A percentile compares a stretch with the other conserved stretches of the same genome.
Conservation (phyloP, 2,329 filamentous ascomycete species). For the Cordyceps militaris region DNA sequence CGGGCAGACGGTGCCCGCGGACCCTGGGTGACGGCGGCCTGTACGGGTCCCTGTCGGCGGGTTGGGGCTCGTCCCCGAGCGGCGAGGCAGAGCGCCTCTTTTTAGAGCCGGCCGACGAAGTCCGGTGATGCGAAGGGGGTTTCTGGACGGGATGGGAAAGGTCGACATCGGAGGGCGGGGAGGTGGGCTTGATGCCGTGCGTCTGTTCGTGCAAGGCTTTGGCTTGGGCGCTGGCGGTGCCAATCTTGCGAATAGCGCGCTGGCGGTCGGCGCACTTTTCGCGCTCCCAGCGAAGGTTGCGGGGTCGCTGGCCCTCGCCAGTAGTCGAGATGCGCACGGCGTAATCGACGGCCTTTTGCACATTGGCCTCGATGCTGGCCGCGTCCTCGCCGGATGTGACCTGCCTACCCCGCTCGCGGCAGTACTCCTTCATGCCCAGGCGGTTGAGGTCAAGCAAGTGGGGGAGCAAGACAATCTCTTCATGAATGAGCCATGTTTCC, state of each 20-base stretch:
- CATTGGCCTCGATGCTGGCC: conserved; percentile 4
- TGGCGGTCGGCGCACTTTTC: conserved; percentile 12
- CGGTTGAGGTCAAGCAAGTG: conserved; percentile 11
- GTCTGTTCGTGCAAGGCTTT: conserved; percentile 8
- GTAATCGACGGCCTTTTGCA: conserved; percentile 9
- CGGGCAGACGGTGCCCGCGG: conserved; percentile 6
- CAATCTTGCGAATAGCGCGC: conserved; percentile 8
- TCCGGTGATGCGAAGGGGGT: conserved; percentile 5
- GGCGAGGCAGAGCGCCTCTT: conserved; percentile 6
- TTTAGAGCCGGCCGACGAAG: neutral
- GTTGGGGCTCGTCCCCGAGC: neutral
- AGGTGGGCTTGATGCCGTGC: conserved; percentile 2
- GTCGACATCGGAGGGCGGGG: conserved; percentile 1
- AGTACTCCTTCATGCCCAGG: conserved; percentile 13
- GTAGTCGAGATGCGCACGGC: conserved; percentile 1
- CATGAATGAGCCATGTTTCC: conserved; percentile 10
- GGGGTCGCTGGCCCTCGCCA: conserved; percentile 3
- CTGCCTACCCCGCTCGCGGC: conserved; percentile 9
- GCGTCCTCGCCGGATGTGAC: neutral
- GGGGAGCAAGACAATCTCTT: conserved; percentile 4
- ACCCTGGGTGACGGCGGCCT: neutral
- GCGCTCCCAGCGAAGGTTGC: conserved; percentile 11
- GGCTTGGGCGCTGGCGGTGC: conserved; percentile 5
- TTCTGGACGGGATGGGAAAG: neutral
- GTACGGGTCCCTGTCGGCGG: conserved; percentile 3